Evolutionary conservation across 2,329 filamentous ascomycete species (phyloP).

Genomic region (Verticillium zaregamsianum): DNA sequence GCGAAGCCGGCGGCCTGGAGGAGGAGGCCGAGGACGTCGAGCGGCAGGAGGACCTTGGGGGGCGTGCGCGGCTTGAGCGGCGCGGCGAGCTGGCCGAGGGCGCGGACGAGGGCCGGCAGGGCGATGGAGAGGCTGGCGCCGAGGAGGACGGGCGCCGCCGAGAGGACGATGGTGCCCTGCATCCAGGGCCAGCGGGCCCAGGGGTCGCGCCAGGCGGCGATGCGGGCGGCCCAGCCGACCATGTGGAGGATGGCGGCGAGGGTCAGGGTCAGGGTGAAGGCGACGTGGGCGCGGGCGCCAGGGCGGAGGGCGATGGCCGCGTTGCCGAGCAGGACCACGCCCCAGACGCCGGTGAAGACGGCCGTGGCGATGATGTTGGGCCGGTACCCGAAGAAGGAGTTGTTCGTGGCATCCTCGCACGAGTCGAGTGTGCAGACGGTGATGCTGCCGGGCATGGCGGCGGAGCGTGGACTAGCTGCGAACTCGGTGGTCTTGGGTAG

Average conservation of each 20-base stretch:
- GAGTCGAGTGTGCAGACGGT: background rate
- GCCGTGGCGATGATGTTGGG: conserved; percentile 10
- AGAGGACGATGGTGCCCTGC: conserved; percentile 17
- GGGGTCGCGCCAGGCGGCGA: conserved; percentile 16
- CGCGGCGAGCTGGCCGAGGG: conserved; percentile 23
- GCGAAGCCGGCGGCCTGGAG: conserved; percentile 22
- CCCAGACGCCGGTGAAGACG: conserved; percentile 17
- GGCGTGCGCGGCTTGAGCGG: conserved; percentile 18
- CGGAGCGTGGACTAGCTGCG: background rate
- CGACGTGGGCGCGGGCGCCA: conserved; percentile 10
- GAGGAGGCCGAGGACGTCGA: conserved; percentile 19
- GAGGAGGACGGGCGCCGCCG: conserved; percentile 22
- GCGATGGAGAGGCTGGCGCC: conserved; percentile 23
- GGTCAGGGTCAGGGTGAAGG: conserved; percentile 17
- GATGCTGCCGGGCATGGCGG: background rate
- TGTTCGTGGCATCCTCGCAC: background rate
- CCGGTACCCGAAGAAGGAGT: conserved; percentile 17
- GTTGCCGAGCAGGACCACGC: conserved; percentile 13
- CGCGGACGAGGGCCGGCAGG: conserved; percentile 17
- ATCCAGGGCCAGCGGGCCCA: conserved; percentile 19
- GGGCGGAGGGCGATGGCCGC: conserved; percentile 11
- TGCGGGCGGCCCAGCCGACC: conserved; percentile 17
- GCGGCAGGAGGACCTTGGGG: conserved; percentile 18
- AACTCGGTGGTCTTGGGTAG: background rate
- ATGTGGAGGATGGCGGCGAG: conserved; percentile 19